Percentiles rank a stretch among this genome's conserved stretches.
These are phyloP conservation scores for Dioscorea alata DNA, from an alignment of 106 monocot species.

Conservation along the genomic window DNA sequence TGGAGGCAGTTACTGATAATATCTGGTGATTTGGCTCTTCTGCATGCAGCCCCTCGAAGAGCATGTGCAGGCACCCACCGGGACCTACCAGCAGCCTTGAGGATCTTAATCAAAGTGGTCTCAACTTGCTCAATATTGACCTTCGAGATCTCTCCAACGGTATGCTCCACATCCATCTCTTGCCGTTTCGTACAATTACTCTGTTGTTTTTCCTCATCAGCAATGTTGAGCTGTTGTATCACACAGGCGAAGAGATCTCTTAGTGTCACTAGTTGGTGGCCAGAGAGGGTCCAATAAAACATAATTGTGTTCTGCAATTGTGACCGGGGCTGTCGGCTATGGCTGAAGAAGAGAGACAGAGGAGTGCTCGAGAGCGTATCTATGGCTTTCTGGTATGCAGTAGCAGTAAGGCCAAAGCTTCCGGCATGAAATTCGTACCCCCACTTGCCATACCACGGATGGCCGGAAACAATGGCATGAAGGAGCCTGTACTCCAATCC, in stretches of 20 bases:
- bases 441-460: constrained; percentile 80
- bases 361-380: constrained; percentile 38
- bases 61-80: constrained; percentile 53
- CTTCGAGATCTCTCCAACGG: constrained; percentile 6
- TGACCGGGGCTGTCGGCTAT: constrained; percentile 18
- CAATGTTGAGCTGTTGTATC: constrained; percentile 18
- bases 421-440: constrained; percentile 70
- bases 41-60: constrained; percentile 41
- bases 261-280: constrained; percentile 33
- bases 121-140: constrained; percentile 35
- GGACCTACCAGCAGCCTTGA: constrained; percentile 24
- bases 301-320: constrained; percentile 46
- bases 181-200: neutral
- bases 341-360: constrained; percentile 42
- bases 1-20: constrained; percentile 62
- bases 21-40: constrained; percentile 9
- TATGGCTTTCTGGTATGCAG: constrained; percentile 44
- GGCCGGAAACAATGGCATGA: constrained; percentile 46
- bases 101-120: constrained; percentile 43
- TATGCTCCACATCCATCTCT: neutral
- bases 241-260: constrained; percentile 44
- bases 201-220: neutral
- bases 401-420: constrained; percentile 50
- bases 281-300: constrained; percentile 50
- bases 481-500: constrained; percentile 67